Base-by-base conservation (phyloP, 495 filamentous ascomycete genomes). In the Neurospora sp. region DNA sequence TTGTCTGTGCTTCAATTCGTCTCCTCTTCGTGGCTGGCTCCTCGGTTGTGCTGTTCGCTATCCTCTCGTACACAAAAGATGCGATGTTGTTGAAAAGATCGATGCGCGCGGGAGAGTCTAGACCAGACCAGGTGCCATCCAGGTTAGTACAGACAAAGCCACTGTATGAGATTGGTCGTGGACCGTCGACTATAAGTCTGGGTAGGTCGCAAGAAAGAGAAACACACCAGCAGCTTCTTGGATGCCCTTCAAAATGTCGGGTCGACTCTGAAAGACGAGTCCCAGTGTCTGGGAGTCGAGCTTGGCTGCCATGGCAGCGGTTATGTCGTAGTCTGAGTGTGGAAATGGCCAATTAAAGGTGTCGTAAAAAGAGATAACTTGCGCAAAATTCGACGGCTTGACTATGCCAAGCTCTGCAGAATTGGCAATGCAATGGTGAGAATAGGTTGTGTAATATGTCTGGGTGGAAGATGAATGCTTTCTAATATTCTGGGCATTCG, bases 51-150 rank as follows among this genome's bases (percentile, higher is more conserved):
- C 72, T 70, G 48, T 76, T 71, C n/a, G 79, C 73, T 7, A 83
- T 74, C 35, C 82, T 80, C 14, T 82, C 81, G 80, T 82, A 78
- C 31, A 88, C 80, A 72, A 84, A 85, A 70, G 74, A 77, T 39
- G 85, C 84, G 72, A 89, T 88, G 20, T 86, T 76, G 76, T 89
- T 89, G 78, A 89, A 89, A 3, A 89, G 79, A 44, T 79, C 76
- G 40, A 87, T 78, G 38, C 83, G 80, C 20, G 78, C 78, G 0
- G 85, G 82, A 9, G 83, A 81, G 73, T 85, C 85, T 86, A 69
- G 0, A 53, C 12, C 20, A 14, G 45, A 53, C 45, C 14, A 53
- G 45, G 9, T 70, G 9, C 31, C 22, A 38, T 12, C 14, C 40
- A 4, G 10, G 69, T 77, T 72, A 77, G 74, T 35, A 61, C 12